phyloP scores from a whole-genome alignment of 177 flowering plant species.

The Telopea speciosissima region DNA sequence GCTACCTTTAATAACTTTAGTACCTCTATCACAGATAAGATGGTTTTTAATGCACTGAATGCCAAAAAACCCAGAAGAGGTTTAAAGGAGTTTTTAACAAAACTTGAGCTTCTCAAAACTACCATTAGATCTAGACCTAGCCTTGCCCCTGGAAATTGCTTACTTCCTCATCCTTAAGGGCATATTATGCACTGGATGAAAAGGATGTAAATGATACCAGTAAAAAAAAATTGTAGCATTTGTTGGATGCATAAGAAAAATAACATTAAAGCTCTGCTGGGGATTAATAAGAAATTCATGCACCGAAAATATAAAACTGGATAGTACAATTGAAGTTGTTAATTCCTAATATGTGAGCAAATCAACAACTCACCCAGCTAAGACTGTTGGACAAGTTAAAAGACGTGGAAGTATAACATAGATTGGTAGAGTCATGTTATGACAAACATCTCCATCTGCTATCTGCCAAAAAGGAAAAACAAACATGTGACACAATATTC shows the following conservation, averaged over 20 bases:
- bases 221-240: not conserved
- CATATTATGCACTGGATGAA: not conserved
- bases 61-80: too few relatives aligned
- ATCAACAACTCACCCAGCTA: slow-evolving; percentile 61
- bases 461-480: slow-evolving; percentile 37
- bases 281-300: not conserved
- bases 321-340: too few relatives aligned
- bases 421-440: slow-evolving; percentile 61
- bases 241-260: too few relatives aligned
- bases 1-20: too few relatives aligned
- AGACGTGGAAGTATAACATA: slow-evolving; percentile 91
- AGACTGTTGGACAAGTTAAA: slow-evolving; percentile 74
- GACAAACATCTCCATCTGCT: slow-evolving; percentile 91
- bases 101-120: too few relatives aligned
- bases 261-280: not conserved
- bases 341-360: not conserved
- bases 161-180: too few relatives aligned
- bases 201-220: not conserved
- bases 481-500: slow-evolving; percentile 4
- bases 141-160: too few relatives aligned
- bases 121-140: too few relatives aligned
- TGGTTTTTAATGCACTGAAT: too few relatives aligned
- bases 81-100: too few relatives aligned
- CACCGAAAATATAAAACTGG: not conserved
- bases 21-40: too few relatives aligned